A percentile compares a stretch with the other conserved stretches of the same genome.
Evolutionary conservation across 1,284 basidiomycete genomes (phyloP).

Genomic region (Microbotryum scabiosae): DNA sequence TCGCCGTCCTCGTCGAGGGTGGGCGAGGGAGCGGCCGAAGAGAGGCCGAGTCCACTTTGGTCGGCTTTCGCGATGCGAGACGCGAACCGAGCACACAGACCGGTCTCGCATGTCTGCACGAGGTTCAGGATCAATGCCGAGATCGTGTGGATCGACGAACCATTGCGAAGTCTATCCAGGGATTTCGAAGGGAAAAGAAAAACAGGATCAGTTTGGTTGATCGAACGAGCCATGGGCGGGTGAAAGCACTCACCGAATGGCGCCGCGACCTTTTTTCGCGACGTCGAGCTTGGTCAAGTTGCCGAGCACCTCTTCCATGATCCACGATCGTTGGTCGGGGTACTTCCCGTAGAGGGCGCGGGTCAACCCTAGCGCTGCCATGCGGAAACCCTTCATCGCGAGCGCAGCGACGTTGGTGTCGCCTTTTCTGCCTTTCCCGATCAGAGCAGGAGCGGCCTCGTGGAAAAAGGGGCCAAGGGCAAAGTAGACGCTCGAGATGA

Average conservation of each 20-base stretch:
- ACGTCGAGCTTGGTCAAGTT: conserved; percentile 82
- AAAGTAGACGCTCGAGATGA: conserved; percentile 84
- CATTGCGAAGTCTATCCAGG: conserved; percentile 41
- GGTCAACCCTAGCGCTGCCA: conserved; percentile 8
- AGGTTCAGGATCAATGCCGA: conserved; percentile 87
- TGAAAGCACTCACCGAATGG: conserved; percentile 56
- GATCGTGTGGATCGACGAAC: conserved; percentile 74
- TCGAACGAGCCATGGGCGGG: not conserved
- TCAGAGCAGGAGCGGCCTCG: conserved; percentile 51
- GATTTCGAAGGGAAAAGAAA: too few species aligned
- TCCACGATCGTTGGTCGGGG: conserved; percentile 83
- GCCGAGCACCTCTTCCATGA: conserved; percentile 86
- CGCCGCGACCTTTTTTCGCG: conserved; percentile 62
- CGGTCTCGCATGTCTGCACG: conserved; percentile 84
- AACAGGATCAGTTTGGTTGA: not conserved
- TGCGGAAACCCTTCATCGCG: conserved; percentile 12
- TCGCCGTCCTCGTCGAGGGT: conserved; percentile 46
- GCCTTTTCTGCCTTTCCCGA: conserved; percentile 3
- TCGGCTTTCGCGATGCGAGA: too few species aligned
- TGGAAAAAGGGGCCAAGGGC: conserved; percentile 88
- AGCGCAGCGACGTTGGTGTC: conserved; percentile 32
- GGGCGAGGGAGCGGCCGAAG: not conserved
- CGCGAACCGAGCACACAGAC: conserved; percentile 56
- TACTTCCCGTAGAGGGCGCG: conserved; percentile 77
- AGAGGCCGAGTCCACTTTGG: too few species aligned